phyloP scores from a whole-genome alignment of 345 rosid species.

The Eucalyptus lansdowneana region DNA sequence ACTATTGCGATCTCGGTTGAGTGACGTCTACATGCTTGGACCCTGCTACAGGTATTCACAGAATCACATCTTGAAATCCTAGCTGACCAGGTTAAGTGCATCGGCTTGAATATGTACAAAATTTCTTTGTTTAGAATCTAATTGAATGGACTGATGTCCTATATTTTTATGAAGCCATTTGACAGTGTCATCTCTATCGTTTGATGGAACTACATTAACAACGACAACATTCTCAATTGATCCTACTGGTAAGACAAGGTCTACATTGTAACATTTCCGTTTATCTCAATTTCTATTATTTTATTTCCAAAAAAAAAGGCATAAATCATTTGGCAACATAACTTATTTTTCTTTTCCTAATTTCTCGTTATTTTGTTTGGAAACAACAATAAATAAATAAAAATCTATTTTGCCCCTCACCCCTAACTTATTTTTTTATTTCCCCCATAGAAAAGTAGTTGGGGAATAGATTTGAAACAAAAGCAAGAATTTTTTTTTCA shows the following conservation, averaged over 20 bases:
- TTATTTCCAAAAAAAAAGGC: too few species aligned
- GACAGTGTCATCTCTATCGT: neutral
- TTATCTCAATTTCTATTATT: too few species aligned
- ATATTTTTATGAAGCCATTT: neutral
- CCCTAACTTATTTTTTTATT: too few species aligned
- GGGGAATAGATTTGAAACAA: fast-evolving
- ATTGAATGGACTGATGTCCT: neutral
- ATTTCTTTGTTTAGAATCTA: neutral
- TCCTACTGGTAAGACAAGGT: neutral
- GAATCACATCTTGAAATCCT: neutral
- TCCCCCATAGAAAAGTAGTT: fast-evolving
- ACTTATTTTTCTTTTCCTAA: too few species aligned
- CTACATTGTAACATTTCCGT: fast-evolving
- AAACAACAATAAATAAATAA: too few species aligned
- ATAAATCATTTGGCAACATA: too few species aligned
- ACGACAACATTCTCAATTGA: neutral
- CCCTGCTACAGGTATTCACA: neutral
- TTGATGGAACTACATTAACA: neutral
- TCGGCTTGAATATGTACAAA: neutral
- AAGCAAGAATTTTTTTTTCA: fast-evolving
- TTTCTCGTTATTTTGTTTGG: too few species aligned
- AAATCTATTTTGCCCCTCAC: too few species aligned
- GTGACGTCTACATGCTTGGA: neutral
- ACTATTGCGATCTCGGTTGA: neutral
- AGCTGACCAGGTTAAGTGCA: neutral